Evolutionary conservation across 257 asterid species (phyloP), one percentile per base, ranked within the genome.

Genomic region (Ilex aquifolium): DNA sequence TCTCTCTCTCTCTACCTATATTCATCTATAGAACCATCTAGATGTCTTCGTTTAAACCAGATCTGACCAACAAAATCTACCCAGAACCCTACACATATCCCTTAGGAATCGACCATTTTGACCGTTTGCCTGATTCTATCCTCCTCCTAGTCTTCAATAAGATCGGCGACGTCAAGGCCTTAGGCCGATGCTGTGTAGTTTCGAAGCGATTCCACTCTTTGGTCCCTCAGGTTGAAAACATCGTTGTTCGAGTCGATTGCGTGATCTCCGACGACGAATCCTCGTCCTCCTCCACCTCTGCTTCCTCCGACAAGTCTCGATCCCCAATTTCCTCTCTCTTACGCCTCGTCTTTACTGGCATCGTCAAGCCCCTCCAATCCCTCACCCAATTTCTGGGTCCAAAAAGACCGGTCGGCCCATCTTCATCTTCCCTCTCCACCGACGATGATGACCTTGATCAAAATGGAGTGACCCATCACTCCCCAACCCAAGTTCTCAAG

Each of bases 231-330:
- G 98, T 91, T 40, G 95, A 91, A 62, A 77, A 80, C 86, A 87
- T 89, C 54, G 72, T 88, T 7, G 98, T 91, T 56, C 95, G 95
- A 16, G 98, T 91, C 57, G 98, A 91, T 61, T 91, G 98, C 72
- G 98, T 91, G 7, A 86, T 88, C 72, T 91, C 95, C 64, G 96
- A 88, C 61, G 98, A 91, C 32, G 91, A 85, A 42, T 71, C 88
- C 8, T 70, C 88, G 27, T 64, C 69, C 2, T 65, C 86, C 2
- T 56, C 79, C 39, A 46, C 83, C 1, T 54, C 81, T 53, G 29
- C 69, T 6, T 29, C 60, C 13, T 42, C 70, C 4, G 80, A 76
- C 65, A 85, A 82, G 76, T 76, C 91, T 10, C 87, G 91, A 61
- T 82, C 79, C 58, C 80, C 88, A 0, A 72, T 86, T 32, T 83